Evolutionary conservation across 2,329 filamentous ascomycete species (phyloP), one percentile per base, ranked within the genome.

Genomic region (Hirsutella thompsonii): DNA sequence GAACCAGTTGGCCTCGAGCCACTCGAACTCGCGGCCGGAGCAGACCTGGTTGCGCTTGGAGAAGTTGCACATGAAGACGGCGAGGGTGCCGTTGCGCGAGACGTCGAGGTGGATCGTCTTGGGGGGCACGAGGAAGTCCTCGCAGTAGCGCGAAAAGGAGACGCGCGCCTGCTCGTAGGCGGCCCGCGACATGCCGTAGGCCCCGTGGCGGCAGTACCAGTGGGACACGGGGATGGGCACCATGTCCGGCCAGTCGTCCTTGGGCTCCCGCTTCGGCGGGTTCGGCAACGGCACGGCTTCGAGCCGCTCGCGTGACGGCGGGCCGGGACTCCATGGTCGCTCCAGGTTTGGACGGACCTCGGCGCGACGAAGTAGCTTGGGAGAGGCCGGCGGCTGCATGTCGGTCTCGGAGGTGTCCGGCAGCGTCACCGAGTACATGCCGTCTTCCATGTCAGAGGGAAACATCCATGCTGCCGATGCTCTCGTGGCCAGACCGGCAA

Each of bases 1-100:
- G 23, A 44, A 19, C 5, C 13, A 40, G 32, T 42, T 21, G n/a
- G 3, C 5, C 26, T 36, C 21, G 16, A 30, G 30, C 32, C 35
- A 38, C 5, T 39, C 13, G 32, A 14, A 43, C 40, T 43, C 43
- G 33, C 32, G 32, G 3, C 13, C 16, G 4, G 37, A 40, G 40
- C 43, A 45, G 20, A 28, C 20, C 16, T 28, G 19, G 9, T 8
- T 10, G 10, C n/a, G 5, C 10, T 14, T 6, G 18, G 9, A 3
- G n/a, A 11, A 18, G 41, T 45, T 45, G 41, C 43, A 45, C 18
- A 23, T 41, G 23, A 20, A 45, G 16, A 30, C 13, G 32, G 26
- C 41, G 5, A 16, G 20, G 11, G 10, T 10, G 34, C 43, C 43
- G 35, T 29, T 38, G 18, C 28, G 14, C 33, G 40, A 26, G 6